Evolutionary conservation across 495 filamentous ascomycete species (phyloP).

Genomic region (Neurospora sp.): DNA sequence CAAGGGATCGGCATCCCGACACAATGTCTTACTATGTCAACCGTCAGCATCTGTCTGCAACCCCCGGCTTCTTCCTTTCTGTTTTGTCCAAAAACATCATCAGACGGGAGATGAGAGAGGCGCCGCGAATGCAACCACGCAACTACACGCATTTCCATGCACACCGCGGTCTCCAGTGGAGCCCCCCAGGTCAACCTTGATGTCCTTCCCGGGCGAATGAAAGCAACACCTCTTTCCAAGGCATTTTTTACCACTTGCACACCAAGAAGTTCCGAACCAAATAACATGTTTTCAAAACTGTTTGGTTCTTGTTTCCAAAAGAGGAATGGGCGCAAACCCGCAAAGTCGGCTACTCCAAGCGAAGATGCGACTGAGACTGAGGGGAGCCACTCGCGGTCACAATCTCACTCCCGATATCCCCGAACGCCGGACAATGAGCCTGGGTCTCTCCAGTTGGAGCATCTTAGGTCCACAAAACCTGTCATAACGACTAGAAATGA

Average conservation of each 20-base stretch:
- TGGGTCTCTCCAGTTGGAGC: background rate
- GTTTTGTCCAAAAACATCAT: background rate
- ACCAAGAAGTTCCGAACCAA: background rate
- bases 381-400: slow-evolving; percentile 2
- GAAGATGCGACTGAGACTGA: slow-evolving; percentile 17
- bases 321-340: slow-evolving; percentile 1
- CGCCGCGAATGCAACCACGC: background rate
- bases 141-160: background rate
- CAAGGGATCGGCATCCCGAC: slow-evolving; percentile 21
- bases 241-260: background rate
- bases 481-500: background rate
- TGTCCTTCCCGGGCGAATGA: background rate
- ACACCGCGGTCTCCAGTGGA: background rate
- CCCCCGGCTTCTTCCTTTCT: background rate
- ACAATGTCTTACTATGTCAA: slow-evolving; percentile 17
- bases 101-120: background rate
- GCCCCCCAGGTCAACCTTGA: background rate
- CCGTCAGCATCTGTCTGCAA: background rate
- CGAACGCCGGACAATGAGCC: background rate
- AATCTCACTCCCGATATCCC: background rate
- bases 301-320: slow-evolving; percentile 21
- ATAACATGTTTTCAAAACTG: slow-evolving; percentile 12
- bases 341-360: slow-evolving; percentile 8
- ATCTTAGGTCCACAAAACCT: background rate
- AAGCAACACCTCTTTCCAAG: background rate